phyloP scores from a whole-genome alignment of 345 rosid genomes.

The Syzygium aqueum region DNA sequence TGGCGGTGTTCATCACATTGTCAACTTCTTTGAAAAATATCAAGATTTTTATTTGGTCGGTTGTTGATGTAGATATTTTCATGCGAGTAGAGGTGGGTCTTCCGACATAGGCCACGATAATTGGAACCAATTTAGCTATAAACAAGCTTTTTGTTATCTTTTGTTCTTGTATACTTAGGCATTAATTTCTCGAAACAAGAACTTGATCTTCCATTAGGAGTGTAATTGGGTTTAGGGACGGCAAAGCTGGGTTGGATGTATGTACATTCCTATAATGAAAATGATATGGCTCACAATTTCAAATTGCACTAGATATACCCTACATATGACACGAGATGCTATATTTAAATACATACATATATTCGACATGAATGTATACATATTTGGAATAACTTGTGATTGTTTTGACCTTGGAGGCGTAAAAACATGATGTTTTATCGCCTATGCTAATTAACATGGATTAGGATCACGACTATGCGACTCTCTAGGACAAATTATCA shows the following conservation, averaged over 20 bases:
- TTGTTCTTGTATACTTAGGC: not conserved
- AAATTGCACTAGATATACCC: too few species aligned
- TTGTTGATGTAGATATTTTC: too few species aligned
- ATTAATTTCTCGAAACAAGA: not conserved
- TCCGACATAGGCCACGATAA: not conserved
- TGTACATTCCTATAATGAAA: not conserved
- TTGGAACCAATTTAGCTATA: not conserved
- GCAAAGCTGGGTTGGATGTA: not conserved
- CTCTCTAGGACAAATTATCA: not conserved
- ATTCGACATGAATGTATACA: too few species aligned
- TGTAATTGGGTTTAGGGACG: not conserved
- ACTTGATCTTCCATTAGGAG: not conserved
- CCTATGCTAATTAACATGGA: too few species aligned
- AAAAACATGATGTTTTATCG: too few species aligned
- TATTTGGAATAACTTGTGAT: too few species aligned
- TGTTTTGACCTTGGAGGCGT: too few species aligned
- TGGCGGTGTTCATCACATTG: not conserved
- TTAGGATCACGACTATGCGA: not conserved
- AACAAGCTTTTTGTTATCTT: not conserved
- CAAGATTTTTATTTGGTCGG: not conserved
- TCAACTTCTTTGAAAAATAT: not conserved
- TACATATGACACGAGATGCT: too few species aligned
- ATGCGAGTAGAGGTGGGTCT: too few species aligned
- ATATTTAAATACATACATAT: too few species aligned
- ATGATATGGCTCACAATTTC: not conserved